phyloP scores from a whole-genome alignment of 208 protist species.

The Balamuthia mandrillaris region DNA sequence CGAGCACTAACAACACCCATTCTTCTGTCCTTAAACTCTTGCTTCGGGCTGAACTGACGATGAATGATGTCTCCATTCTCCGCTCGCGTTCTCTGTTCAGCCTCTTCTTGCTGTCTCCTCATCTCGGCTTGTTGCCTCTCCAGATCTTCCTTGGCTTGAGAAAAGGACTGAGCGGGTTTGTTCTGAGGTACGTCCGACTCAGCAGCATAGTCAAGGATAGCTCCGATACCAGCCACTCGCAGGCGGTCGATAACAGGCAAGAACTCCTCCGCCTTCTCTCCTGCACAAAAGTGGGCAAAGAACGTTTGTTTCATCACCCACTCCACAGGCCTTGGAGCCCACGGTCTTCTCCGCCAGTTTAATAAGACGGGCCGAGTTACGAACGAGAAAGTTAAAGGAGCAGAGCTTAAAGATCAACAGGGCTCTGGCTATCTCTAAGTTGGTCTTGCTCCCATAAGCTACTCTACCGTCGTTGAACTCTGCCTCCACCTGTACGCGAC shows the following conservation, averaged over 20 bases:
- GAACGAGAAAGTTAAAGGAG: constrained; percentile 70
- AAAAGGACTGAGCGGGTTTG: no score
- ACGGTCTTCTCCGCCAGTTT: constrained; percentile 76
- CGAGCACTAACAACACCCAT: constrained; percentile 41
- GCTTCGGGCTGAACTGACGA: not conserved
- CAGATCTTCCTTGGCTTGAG: not conserved
- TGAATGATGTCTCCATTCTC: not conserved
- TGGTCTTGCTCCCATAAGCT: constrained; percentile 50
- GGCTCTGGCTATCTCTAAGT: constrained; percentile 32
- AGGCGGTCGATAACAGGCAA: constrained; percentile 75
- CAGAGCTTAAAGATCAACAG: constrained; percentile 46
- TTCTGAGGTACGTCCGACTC: constrained; percentile 75
- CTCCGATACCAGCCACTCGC: constrained; percentile 74
- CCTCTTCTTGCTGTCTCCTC: not conserved
- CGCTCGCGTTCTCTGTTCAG: not conserved
- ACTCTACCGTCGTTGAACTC: constrained; percentile 37
- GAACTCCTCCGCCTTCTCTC: constrained; percentile 84
- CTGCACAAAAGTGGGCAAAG: constrained; percentile 89
- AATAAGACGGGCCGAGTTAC: constrained; percentile 77
- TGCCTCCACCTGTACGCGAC: no score
- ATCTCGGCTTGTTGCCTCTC: not conserved
- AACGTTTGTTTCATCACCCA: constrained; percentile 80
- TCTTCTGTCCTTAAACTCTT: not conserved
- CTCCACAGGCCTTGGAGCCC: not conserved
- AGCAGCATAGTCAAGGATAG: constrained; percentile 91